phyloP scores from a whole-genome alignment of 1,139 yeast genomes.

The Pichia norvegensis region DNA sequence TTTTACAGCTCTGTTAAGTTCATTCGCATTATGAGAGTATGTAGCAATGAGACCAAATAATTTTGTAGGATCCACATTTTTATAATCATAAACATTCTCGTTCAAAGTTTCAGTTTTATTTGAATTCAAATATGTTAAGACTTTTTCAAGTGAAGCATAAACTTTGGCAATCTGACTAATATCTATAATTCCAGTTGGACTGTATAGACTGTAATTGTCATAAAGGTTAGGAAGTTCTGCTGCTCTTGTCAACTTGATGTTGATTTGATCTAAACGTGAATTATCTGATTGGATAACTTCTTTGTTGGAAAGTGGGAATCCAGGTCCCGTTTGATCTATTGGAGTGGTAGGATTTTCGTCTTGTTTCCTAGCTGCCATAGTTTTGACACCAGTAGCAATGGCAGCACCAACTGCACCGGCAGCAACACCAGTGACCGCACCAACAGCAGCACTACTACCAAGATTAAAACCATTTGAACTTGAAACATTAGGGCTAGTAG shows the following conservation, averaged over 20 bases:
- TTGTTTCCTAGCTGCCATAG: not conserved
- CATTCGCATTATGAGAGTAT: conserved; percentile 41
- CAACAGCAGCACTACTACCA: not conserved
- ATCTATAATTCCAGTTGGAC: conserved; percentile 37
- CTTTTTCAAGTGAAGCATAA: conserved; percentile 41
- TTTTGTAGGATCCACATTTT: conserved; percentile 30
- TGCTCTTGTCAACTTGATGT: conserved; percentile 1
- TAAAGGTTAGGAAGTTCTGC: not conserved
- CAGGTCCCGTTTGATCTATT: conserved; percentile 35
- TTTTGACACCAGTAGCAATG: not conserved
- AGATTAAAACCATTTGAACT: not conserved
- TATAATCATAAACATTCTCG: conserved; percentile 10
- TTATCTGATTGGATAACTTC: not conserved
- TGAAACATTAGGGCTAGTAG: not conserved
- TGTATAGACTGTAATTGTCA: conserved; percentile 7
- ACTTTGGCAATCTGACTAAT: conserved; percentile 38
- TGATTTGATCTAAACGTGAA: conserved; percentile 1
- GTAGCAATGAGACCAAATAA: conserved; percentile 51
- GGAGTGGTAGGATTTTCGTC: not conserved
- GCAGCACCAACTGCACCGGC: conserved; percentile 13
- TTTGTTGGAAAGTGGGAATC: conserved; percentile 32
- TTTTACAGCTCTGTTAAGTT: conserved; percentile 31
- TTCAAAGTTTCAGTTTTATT: conserved; percentile 20
- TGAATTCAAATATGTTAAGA: conserved; percentile 31
- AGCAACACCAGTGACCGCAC: conserved; percentile 9